Evolutionary conservation across 352 stramenopile species (phyloP).

Genomic region (Hyaloperonospora brassicae): DNA sequence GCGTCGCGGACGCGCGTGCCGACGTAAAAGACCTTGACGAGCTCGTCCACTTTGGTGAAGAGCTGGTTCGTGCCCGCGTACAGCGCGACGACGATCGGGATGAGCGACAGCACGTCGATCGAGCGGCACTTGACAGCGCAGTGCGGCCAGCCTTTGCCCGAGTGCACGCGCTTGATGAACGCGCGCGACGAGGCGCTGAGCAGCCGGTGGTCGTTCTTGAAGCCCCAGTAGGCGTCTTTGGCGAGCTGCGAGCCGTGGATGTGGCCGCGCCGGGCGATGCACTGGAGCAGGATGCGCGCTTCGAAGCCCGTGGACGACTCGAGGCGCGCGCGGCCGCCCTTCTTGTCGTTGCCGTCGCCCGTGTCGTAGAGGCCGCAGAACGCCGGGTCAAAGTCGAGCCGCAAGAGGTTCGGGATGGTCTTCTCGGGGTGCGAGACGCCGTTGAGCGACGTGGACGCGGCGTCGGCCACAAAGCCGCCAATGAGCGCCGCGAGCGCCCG

Average conservation of each 20-base stretch:
- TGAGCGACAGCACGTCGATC: constrained; percentile 69
- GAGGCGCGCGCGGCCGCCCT: constrained; percentile 33
- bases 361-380: constrained; percentile 66
- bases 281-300: constrained; percentile 64
- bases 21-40: constrained; percentile 75
- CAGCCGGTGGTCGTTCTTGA: constrained; percentile 71
- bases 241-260: constrained; percentile 64
- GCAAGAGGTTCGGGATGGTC: constrained; percentile 65
- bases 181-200: constrained; percentile 58
- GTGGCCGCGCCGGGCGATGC: constrained; percentile 55
- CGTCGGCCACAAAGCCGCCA: constrained; percentile 69
- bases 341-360: constrained; percentile 28
- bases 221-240: constrained; percentile 77
- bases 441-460: constrained; percentile 69
- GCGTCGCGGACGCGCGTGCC: constrained; percentile 62
- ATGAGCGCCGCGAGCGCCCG: constrained; percentile 60
- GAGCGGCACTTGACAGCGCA: constrained; percentile 73
- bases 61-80: constrained; percentile 74
- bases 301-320: constrained; percentile 78
- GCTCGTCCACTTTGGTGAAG: constrained; percentile 73
- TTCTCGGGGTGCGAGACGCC: constrained; percentile 71
- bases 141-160: constrained; percentile 58
- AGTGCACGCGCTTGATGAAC: constrained; percentile 73
- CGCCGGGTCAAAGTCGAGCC: constrained; percentile 65
- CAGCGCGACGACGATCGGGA: constrained; percentile 65